Evolutionary conservation across 2,329 filamentous ascomycete species (phyloP).

Genomic region (Lachnellula hyalina): DNA sequence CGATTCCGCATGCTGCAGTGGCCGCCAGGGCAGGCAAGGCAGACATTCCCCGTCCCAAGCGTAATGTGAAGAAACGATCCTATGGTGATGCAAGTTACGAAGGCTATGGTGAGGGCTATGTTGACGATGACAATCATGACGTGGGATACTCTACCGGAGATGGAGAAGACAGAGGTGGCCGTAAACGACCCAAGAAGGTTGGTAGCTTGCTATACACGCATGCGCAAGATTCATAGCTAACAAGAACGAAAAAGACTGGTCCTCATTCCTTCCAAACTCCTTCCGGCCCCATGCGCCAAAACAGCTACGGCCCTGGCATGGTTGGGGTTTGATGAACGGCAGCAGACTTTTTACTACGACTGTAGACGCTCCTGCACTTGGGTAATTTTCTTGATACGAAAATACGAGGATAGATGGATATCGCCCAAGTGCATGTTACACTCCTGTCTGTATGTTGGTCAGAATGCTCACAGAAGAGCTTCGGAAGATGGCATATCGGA

Average conservation of each 20-base stretch:
- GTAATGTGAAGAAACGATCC: constrained; percentile 66
- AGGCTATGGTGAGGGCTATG: constrained; percentile 67
- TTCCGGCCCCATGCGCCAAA: constrained; percentile 22
- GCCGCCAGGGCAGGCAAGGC: constrained; percentile 10
- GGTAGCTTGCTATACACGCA: constrained; percentile 21
- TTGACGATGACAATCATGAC: constrained; percentile 60
- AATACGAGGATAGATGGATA: background rate
- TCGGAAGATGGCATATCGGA: constrained; percentile 9
- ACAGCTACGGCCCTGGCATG: constrained; percentile 53
- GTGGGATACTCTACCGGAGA: constrained; percentile 68
- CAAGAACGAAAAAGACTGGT: constrained; percentile 20
- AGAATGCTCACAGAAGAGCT: constrained; percentile 5
- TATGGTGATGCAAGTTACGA: constrained; percentile 72
- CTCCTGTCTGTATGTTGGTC: background rate
- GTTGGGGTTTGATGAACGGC: constrained; percentile 43
- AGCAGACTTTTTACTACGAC: background rate
- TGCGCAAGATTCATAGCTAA: constrained; percentile 19
- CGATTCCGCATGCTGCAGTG: constrained; percentile 11
- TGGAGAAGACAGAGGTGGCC: constrained; percentile 52
- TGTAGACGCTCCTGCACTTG: background rate
- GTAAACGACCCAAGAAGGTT: constrained; percentile 64
- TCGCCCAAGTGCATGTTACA: background rate
- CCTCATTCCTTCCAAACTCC: constrained; percentile 24
- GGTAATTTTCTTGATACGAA: background rate
- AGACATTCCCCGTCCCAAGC: constrained; percentile 49